These are phyloP conservation scores for Globisporangium takayamanum DNA, from an alignment of 352 stramenopile species.

Conservation along the genomic window DNA sequence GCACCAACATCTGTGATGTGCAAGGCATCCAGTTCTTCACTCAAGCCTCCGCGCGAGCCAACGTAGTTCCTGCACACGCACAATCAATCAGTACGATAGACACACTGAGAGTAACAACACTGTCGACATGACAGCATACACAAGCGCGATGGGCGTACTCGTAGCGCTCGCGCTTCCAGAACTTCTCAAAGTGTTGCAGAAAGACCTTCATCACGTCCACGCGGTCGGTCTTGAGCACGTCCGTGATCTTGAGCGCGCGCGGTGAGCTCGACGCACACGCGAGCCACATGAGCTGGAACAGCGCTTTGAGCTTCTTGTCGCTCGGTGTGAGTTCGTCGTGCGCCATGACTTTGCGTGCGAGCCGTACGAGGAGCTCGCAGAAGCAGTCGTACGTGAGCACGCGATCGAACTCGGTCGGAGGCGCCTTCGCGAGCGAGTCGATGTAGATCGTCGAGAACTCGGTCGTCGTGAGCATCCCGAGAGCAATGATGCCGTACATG, in stretches of 20 bases:
- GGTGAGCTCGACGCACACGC: constrained; percentile 45
- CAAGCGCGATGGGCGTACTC: constrained; percentile 21
- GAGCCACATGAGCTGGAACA: constrained; percentile 85
- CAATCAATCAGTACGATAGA: neutral
- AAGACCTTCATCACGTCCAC: constrained; percentile 57
- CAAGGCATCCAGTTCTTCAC: neutral
- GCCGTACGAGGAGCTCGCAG: constrained; percentile 54
- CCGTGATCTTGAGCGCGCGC: constrained; percentile 51
- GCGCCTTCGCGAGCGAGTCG: constrained; percentile 56
- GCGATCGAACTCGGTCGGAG: constrained; percentile 46
- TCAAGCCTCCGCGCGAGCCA: constrained; percentile 21
- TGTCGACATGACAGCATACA: neutral
- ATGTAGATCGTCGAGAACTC: constrained; percentile 74
- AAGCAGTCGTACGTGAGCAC: constrained; percentile 61
- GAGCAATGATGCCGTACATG: constrained; percentile 72
- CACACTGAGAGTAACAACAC: neutral
- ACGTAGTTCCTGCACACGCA: constrained; percentile 42
- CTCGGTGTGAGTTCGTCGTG: constrained; percentile 22
- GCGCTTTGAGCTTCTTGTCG: constrained; percentile 58
- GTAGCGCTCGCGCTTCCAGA: constrained; percentile 71
- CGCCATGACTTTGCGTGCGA: constrained; percentile 39
- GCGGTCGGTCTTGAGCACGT: constrained; percentile 67
- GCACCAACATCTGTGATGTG: neutral
- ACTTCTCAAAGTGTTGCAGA: constrained; percentile 71
- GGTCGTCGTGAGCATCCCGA: constrained; percentile 68